Conservation (phyloP, 139 green algal species). For the Chlamydomonas eustigma region DNA sequence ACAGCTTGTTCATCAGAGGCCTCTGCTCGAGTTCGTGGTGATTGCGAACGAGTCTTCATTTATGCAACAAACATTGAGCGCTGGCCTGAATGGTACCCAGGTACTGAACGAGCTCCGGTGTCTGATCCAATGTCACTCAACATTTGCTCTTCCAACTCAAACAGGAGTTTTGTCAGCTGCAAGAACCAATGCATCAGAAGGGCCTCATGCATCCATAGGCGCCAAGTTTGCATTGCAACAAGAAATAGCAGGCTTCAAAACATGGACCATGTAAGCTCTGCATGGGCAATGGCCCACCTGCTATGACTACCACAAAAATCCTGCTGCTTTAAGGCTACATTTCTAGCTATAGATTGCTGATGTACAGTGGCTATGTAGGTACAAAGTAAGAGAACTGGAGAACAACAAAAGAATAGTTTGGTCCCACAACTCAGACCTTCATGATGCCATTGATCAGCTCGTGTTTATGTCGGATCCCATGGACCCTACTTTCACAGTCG, state of each 20-base stretch:
- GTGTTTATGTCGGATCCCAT: constrained; percentile 27
- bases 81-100: constrained; percentile 8
- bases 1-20: too few species aligned
- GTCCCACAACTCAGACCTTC: neutral
- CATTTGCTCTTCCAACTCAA: neutral
- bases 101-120: neutral
- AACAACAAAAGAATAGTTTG: constrained; percentile 13
- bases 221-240: neutral
- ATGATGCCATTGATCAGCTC: constrained; percentile 18
- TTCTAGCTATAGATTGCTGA: too few species aligned
- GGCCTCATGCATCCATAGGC: neutral
- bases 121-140: neutral
- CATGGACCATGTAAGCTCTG: neutral
- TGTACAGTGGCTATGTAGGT: too few species aligned
- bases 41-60: constrained; percentile 1
- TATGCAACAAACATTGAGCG: constrained; percentile 1
- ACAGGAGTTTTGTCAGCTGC: neutral
- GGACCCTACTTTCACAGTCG: constrained; percentile 21
- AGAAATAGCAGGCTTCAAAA: neutral
- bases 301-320: neutral
- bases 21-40: neutral
- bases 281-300: neutral
- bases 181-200: neutral
- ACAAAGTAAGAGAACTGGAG: constrained; percentile 16
- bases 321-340: too few species aligned